phyloP scores from a whole-genome alignment of 129 eudicot genomes.

The Lactuca sativa region DNA sequence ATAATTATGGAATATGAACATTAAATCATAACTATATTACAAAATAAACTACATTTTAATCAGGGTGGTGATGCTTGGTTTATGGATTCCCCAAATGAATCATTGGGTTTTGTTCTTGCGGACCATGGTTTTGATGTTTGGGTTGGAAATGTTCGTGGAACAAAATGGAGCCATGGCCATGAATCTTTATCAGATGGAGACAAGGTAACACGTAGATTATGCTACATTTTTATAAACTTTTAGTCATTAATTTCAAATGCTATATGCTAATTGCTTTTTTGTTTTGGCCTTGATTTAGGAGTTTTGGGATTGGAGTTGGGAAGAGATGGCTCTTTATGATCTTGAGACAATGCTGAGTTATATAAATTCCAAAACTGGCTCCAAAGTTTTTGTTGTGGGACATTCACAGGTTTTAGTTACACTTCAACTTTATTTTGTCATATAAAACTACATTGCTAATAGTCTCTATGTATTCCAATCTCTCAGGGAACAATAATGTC shows the following conservation, averaged over 20 bases:
- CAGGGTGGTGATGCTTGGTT: conserved; percentile 99
- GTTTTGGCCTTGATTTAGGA: conserved; percentile 41
- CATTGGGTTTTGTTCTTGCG: conserved; percentile 89
- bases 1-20: neutral
- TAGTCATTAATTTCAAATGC: too few species aligned
- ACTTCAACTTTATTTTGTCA: neutral
- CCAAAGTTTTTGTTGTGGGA: conserved; percentile 82
- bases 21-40: neutral
- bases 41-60: conserved; percentile 4
- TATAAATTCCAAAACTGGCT: conserved; percentile 47
- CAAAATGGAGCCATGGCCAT: conserved; percentile 97
- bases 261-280: too few species aligned
- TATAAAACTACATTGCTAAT: conserved; percentile 1
- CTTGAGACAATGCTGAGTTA: conserved; percentile 77
- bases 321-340: conserved; percentile 89
- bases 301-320: conserved; percentile 99
- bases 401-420: conserved; percentile 77
- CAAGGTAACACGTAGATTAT: conserved; percentile 48
- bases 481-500: conserved; percentile 92
- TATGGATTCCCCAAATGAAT: conserved; percentile 66
- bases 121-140: conserved; percentile 92
- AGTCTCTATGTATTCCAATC: neutral
- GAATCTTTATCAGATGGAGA: conserved; percentile 67
- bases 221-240: neutral
- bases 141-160: conserved; percentile 94